Percentiles rank a stretch among this genome's conserved stretches.
Evolutionary conservation across 2,329 filamentous ascomycete species (phyloP).

Genomic region (Biscogniauxia sp.): DNA sequence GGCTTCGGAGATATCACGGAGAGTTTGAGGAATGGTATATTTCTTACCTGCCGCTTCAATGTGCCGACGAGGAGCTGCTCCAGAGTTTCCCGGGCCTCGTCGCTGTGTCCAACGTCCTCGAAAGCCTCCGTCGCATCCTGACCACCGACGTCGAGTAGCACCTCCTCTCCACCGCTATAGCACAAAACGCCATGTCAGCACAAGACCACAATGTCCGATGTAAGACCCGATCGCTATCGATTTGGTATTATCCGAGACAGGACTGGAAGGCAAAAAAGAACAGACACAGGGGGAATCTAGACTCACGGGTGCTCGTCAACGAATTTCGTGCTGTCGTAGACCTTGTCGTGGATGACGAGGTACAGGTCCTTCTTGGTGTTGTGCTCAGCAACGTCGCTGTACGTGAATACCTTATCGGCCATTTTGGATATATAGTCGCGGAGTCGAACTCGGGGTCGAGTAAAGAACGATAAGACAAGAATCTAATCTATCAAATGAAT

Average conservation of each 20-base stretch:
- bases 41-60: slow-evolving; percentile 75
- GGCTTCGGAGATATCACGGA: not conserved
- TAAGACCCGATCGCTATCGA: not conserved
- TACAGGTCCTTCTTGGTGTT: slow-evolving; percentile 92
- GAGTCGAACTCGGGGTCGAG: slow-evolving; percentile 3
- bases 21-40: slow-evolving; percentile 14
- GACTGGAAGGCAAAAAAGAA: slow-evolving; percentile 2
- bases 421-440: slow-evolving; percentile 32
- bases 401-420: slow-evolving; percentile 60
- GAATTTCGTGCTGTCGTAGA: slow-evolving; percentile 88
- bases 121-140: slow-evolving; percentile 98
- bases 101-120: slow-evolving; percentile 98
- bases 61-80: slow-evolving; percentile 70
- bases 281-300: slow-evolving; percentile 5
- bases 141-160: slow-evolving; percentile 90
- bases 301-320: slow-evolving; percentile 93
- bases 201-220: not conserved
- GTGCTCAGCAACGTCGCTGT: slow-evolving; percentile 79
- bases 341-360: slow-evolving; percentile 91
- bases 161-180: slow-evolving; percentile 91
- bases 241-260: slow-evolving; percentile 2
- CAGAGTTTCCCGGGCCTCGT: slow-evolving; percentile 95
- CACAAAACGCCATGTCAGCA: slow-evolving; percentile 25
- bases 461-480: not conserved
- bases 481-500: not conserved